Percentiles rank a stretch among this genome's conserved stretches.
Evolutionary conservation across 495 filamentous ascomycete genomes (phyloP).

Genomic region (Cladorrhinum samala): DNA sequence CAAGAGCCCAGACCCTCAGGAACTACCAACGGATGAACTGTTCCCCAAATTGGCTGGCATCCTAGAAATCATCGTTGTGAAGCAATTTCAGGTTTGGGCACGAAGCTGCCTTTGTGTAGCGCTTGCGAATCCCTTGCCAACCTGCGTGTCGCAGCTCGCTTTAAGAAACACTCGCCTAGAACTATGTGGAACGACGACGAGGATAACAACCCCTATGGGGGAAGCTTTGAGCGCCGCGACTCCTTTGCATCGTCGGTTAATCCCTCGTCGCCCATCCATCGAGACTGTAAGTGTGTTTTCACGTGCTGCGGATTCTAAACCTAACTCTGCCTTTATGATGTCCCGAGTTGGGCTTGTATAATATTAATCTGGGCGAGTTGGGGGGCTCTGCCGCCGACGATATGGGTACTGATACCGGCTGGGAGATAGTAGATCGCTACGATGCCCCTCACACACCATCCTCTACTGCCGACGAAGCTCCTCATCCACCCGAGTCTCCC

Average conservation of each 20-base stretch:
- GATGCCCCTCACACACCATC: conserved; percentile 41
- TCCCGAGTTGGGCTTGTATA: conserved; percentile 26
- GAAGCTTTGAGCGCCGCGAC: conserved; percentile 76
- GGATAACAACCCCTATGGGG: conserved; percentile 84
- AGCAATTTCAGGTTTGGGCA: background rate
- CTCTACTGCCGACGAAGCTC: conserved; percentile 37
- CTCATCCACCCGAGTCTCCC: conserved; percentile 23
- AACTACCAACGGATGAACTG: too few relatives aligned
- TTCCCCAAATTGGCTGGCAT: background rate
- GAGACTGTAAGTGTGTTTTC: conserved; percentile 36
- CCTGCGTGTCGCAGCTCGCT: background rate
- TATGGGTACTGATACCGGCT: conserved; percentile 33
- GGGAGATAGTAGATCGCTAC: conserved; percentile 40
- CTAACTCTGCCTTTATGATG: conserved; percentile 16
- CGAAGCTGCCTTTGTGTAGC: background rate
- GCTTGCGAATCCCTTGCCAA: conserved; percentile 1
- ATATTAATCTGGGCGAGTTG: conserved; percentile 16
- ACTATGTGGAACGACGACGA: conserved; percentile 87
- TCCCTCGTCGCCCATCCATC: conserved; percentile 55
- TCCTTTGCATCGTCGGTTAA: conserved; percentile 66
- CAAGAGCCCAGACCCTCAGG: too few relatives aligned
- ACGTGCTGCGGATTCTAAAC: background rate
- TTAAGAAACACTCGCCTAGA: conserved; percentile 1
- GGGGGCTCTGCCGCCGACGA: conserved; percentile 12
- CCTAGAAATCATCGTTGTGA: background rate